Evolutionary conservation across 306 rosid species (phyloP).

Genomic region (Carpinus viminea): DNA sequence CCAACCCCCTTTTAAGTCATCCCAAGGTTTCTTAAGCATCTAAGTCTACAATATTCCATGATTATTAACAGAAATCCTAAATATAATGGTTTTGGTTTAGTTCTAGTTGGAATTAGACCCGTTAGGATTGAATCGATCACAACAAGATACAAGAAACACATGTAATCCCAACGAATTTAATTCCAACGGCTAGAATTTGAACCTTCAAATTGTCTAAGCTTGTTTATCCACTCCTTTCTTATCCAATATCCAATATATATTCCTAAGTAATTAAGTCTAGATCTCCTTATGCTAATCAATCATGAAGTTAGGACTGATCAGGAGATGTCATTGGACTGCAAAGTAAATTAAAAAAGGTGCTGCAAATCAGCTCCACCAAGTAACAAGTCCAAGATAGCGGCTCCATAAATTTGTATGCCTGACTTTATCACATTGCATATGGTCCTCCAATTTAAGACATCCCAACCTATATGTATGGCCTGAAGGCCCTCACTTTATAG

Average conservation of each 20-base stretch:
- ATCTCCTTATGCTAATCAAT: neutral
- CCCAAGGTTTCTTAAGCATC: too few relatives aligned
- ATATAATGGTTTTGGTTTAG: too few relatives aligned
- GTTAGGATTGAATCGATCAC: too few relatives aligned
- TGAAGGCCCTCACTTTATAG: slow-evolving; percentile 27
- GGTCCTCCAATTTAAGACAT: slow-evolving; percentile 22
- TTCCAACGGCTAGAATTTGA: too few relatives aligned
- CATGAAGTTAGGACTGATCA: neutral
- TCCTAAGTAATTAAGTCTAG: neutral
- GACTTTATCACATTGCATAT: neutral
- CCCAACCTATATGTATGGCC: slow-evolving; percentile 7
- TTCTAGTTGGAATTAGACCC: too few relatives aligned
- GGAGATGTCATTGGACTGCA: neutral
- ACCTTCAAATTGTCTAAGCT: neutral
- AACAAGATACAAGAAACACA: too few relatives aligned
- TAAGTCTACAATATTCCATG: too few relatives aligned
- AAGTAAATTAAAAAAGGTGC: neutral
- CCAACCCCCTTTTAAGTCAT: too few relatives aligned
- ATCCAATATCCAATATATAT: neutral
- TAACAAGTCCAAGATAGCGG: slow-evolving; percentile 33
- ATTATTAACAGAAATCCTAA: too few relatives aligned
- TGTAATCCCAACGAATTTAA: too few relatives aligned
- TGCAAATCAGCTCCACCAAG: neutral
- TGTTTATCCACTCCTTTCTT: slow-evolving; percentile 9
- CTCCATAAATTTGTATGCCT: slow-evolving; percentile 23